Evolutionary conservation across 1,284 basidiomycete species (phyloP), one percentile per base, ranked within the genome.

Genomic region (Ganoderma multipileum): DNA sequence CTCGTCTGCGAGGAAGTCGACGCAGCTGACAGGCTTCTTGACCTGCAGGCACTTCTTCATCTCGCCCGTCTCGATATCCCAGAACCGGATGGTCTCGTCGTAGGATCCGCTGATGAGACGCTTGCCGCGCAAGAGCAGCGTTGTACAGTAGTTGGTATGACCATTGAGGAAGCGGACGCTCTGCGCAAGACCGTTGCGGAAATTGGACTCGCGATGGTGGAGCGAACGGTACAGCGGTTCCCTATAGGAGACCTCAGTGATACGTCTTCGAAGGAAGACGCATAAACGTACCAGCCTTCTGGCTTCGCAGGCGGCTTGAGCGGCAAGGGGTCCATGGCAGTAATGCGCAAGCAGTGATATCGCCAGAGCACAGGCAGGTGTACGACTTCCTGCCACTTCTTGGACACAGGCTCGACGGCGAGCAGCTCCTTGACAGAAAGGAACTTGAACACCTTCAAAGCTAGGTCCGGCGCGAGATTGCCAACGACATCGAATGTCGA

Each of bases 141-240:
- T 94, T 0, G 95, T 97, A 72, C 94, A 95, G 78, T 96, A 97
- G 77, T 91, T 94, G 7, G 91, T 94, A 75, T 97, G 95, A 0
- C 95, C 95, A 55, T 88, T 86, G 62, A 97, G 84, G 83, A 95
- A 91, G 14, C 90, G 83, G 52, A 97, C 84, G 18, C 83, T 86
- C 79, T 96, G 95, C 0, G 95, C 92, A 0, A 95, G 82, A 0
- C 86, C 93, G 74, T 91, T 82, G 54, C 83, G 83, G 86, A 96
- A 95, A 81, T 97, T 97, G 58, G 89, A 88, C 80, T 97, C 95
- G 44, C 95, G 90, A 78, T 94, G 91, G 76, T 95, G 93, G 7
- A 97, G 85, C 4, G 90, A 90, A 55, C 91, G 89, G 77, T 95
- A 97, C 16, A 96, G 81, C 0, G 89, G 86, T 74, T 93, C 87